phyloP scores from a whole-genome alignment of 768 basidiomycete genomes.

The Leccinellum rugosiceps region DNA sequence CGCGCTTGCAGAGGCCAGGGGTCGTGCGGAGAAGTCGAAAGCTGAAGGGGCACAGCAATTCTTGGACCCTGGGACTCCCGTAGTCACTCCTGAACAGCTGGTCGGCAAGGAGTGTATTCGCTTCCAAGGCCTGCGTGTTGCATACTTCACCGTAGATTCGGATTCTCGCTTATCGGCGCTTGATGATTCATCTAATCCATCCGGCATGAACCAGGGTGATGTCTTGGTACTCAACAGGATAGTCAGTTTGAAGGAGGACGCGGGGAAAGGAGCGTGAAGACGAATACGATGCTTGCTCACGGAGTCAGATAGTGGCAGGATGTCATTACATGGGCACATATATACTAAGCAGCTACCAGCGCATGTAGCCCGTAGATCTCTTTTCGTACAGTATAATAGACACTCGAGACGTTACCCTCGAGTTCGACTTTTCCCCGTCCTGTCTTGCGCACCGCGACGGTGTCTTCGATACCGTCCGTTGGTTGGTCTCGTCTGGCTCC shows the following conservation, averaged over 20 bases:
- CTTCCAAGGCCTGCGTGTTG: constrained; percentile 95
- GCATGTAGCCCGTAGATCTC: constrained; percentile 93
- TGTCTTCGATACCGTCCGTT: constrained; percentile 51
- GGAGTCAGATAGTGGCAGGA: not conserved
- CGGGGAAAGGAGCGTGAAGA: constrained; percentile 54
- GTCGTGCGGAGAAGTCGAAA: constrained; percentile 58
- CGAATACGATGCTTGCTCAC: not conserved
- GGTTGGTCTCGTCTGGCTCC: constrained; percentile 44
- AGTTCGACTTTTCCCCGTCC: constrained; percentile 83
- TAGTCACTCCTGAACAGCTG: constrained; percentile 69
- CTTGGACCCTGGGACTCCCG: constrained; percentile 56
- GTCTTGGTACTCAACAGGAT: constrained; percentile 85
- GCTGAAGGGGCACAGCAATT: constrained; percentile 37
- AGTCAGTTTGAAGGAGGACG: constrained; percentile 93
- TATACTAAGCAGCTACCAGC: constrained; percentile 62
- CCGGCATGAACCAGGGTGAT: constrained; percentile 63
- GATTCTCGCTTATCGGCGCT: constrained; percentile 71
- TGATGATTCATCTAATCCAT: constrained; percentile 44
- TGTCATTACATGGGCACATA: constrained; percentile 9
- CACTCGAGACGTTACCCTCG: constrained; percentile 83
- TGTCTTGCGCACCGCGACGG: constrained; percentile 87
- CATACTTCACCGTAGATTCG: constrained; percentile 91
- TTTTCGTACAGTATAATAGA: constrained; percentile 85
- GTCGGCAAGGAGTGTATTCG: constrained; percentile 90
- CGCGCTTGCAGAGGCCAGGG: constrained; percentile 63